Base-by-base conservation (phyloP, 768 basidiomycete species). In the Leccinum arenicola region DNA sequence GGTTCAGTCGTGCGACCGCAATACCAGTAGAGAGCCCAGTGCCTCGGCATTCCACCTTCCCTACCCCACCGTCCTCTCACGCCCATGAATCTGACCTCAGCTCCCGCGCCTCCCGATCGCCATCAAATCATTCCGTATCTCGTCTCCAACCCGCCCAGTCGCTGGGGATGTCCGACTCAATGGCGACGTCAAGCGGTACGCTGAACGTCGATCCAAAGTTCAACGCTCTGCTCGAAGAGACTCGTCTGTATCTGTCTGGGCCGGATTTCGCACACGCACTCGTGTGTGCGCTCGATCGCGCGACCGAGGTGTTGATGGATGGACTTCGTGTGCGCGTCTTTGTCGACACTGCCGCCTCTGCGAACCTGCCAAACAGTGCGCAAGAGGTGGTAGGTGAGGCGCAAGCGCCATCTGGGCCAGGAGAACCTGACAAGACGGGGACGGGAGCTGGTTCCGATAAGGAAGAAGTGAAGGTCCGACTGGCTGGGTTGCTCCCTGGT, bases 401-500 rank as follows among this genome's bases (percentile, higher is more conserved):
- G 4, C 59, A 48, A 35, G 54, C 52, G 8, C 60, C 35, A n/a
- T 54, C 55, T 2, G 52, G 7, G 6, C 55, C 60, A 19, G 72
- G 68, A 25, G 54, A 62, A 33, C 61, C 61, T 43, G 61, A 58
- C 21, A 45, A 12, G n/a, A 45, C 11, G 8, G n/a, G 7, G 40
- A 77, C 45, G 3, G 50, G 48, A 17, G 21, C 56, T 1, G 21
- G 15, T 29, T 27, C 27, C 14, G 60, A 60, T 29, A 63, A 55
- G 43, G 71, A 78, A 48, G 81, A 81, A 29, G 70, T 79, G 52
- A 79, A 82, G 64, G 82, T 91, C 52, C 77, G 90, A 50, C 72
- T 97, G 14, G 95, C 93, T 14, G 85, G 87, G 6, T 74, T 96
- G 64, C 74, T 98, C 29, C 95, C 94, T 4, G 88, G 84, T 1